Base-by-base conservation (phyloP, 1,284 basidiomycete species). In the Cryptococcus sp. region DNA sequence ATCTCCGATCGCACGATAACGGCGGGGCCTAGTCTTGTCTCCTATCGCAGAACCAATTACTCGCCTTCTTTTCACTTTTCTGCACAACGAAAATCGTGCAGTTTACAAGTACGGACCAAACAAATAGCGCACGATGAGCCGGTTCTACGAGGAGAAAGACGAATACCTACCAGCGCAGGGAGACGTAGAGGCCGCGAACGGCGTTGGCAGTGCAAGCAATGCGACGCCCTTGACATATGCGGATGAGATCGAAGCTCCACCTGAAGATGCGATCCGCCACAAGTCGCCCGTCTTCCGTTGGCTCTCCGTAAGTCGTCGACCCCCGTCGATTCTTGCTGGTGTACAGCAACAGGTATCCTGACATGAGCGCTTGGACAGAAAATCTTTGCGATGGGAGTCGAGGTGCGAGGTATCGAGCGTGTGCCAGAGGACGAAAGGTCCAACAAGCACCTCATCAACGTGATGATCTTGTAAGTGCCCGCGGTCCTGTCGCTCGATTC, bases 401-500 rank as follows among this genome's bases (percentile, higher is more conserved):
- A 74, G 58, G 70, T 63, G 1, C n/a, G 66, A 44, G 71, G 71
- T 27, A 73, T 72, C 56, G 68, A 71, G 63, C 58, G 70, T 10
- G 66, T 73, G 1, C 68, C 71, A 3, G 67, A 69, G 47, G 64
- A 67, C 25, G 66, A 70, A 48, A 49, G 69, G 38, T 58, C 63
- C 46, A 56, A 52, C 3, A 61, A 53, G 47, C 67, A 69, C 47
- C 59, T 63, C 1, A 64, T 67, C 38, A 68, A 62, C 4, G 54
- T 74, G 49, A 42, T 74, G 39, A 41, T 74, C 20, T 53, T 74
- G 39, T 35, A 35, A 35, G 31, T 10, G 3, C 31, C 31, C 31
- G 31, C 2, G 5, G 13, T 35, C 31, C 10, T 35, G 8, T 35
- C 31, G 31, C 8, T 35, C 2, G 3, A 35, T 35, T 8, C 8